These are phyloP conservation scores for Boletus vermiculosoides DNA, from an alignment of 768 basidiomycete genomes.

Conservation along the genomic window DNA sequence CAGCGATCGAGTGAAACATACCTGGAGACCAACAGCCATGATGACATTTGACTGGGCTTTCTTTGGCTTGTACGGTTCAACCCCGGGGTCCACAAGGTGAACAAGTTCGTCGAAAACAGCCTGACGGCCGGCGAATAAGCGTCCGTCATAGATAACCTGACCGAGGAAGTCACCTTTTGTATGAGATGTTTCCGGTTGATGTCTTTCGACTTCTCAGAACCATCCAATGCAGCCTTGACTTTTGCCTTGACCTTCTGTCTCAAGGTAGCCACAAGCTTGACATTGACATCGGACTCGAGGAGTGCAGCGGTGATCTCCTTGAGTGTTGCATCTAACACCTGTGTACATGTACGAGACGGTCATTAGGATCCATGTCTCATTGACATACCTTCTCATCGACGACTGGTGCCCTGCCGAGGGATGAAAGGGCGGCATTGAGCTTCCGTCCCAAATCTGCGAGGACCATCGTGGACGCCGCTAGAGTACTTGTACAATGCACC, in stretches of 20 bases:
- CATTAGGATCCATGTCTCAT: not conserved
- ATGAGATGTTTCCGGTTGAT: constrained; percentile 81
- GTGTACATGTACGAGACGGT: constrained; percentile 10
- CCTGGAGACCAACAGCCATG: constrained; percentile 97
- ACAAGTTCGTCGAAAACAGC: constrained; percentile 97
- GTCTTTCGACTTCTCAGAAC: constrained; percentile 73
- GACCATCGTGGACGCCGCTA: constrained; percentile 63
- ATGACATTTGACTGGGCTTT: constrained; percentile 93
- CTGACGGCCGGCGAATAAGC: constrained; percentile 41
- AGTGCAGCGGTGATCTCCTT: constrained; percentile 95
- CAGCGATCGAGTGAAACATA: constrained; percentile 33
- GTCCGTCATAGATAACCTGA: not conserved
- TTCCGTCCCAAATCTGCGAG: constrained; percentile 92
- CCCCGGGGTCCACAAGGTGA: constrained; percentile 89
- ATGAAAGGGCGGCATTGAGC: constrained; percentile 90
- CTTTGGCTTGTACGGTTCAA: constrained; percentile 94
- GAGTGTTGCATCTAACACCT: constrained; percentile 92
- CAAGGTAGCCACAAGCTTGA: constrained; percentile 87
- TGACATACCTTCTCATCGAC: constrained; percentile 84
- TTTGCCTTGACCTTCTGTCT: constrained; percentile 89
- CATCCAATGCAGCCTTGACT: constrained; percentile 79
- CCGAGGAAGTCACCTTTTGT: constrained; percentile 65
- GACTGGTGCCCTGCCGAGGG: constrained; percentile 80
- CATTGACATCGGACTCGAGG: constrained; percentile 97
- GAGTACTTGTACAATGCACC: constrained; percentile 12